Base-by-base conservation (phyloP, 2,329 filamentous ascomycete species). In the Paecilomyces variotii region DNA sequence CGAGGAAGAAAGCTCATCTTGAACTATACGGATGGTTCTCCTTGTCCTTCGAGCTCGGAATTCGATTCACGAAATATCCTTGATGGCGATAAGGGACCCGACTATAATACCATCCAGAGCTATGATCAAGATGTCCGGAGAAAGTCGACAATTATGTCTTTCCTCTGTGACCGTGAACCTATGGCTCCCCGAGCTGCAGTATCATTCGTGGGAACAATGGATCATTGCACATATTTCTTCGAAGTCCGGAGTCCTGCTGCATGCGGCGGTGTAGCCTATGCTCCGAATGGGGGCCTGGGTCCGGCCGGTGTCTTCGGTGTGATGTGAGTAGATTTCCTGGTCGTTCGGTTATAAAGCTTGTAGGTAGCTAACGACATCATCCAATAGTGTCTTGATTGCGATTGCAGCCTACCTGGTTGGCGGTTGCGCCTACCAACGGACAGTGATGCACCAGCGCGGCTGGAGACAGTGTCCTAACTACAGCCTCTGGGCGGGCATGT, bases 401-500 rank as follows among this genome's bases (percentile, higher is more conserved):
- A 82, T 97, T 39, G 77, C 93, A 9, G 94, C 94, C 25, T 99
- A 99, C 75, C 79, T 96, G 57, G 83, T 95, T 39, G 94, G 94
- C 65, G 94, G 94, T 68, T 89, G 96, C 66, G 91, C 96, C 62
- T 99, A 97, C 79, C 93, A 97, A 75, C 86, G 94, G 60, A 95
- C 91, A 32, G 92, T 99, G 59, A 88, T 92, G 76, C 90, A 99
- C 72, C 91, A 96, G 67, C 84, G 94, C 62, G 94, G 94, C 54
- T 97, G 93, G 94, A 85, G 90, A 65, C 94, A 99, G 74, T 79
- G 97, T 65, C 94, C 94, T 56, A 97, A 99, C 77, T 97, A 94
- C 78, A 86, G 84, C 66, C 83, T 97, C 65, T 99, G 94, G 94
- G 87, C 90, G 30, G 88, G 91, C 57, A 89, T 97, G 62, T 87